Percentiles rank a stretch among this genome's conserved stretches.
Conservation (phyloP, 2,329 filamentous ascomycete genomes). For the Talaromyces sp. region DNA sequence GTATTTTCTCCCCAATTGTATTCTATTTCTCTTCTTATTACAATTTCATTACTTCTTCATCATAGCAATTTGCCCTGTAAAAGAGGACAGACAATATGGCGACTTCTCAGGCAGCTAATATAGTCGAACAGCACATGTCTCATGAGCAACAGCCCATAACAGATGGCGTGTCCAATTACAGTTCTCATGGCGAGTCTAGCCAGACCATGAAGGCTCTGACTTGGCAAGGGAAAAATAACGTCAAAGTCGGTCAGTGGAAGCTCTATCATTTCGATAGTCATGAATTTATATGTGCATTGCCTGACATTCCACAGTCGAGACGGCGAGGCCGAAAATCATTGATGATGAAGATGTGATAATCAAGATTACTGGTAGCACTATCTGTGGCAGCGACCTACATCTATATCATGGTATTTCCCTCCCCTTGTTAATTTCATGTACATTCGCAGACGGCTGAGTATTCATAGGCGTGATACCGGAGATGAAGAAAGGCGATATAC, state of each 20-base stretch:
- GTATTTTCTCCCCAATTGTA: too few relatives aligned
- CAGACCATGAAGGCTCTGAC: conserved; percentile 70
- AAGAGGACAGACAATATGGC: too few relatives aligned
- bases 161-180: conserved; percentile 67
- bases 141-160: conserved; percentile 60
- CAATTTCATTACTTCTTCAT: too few relatives aligned
- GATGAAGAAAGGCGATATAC: conserved; percentile 59
- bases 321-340: conserved; percentile 64
- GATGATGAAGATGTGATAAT: conserved; percentile 73
- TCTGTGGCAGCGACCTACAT: conserved; percentile 58
- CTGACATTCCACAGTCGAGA: conserved; percentile 44
- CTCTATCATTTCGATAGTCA: neutral
- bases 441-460: too few relatives aligned
- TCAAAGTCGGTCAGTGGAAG: conserved; percentile 53
- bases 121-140: conserved; percentile 61
- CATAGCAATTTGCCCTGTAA: too few relatives aligned
- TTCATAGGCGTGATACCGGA: conserved; percentile 47
- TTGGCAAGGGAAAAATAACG: conserved; percentile 77
- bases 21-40: too few relatives aligned
- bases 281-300: neutral
- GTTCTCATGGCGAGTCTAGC: conserved; percentile 45
- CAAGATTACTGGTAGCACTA: conserved; percentile 63
- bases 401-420: conserved; percentile 32
- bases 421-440: neutral
- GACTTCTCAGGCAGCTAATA: conserved; percentile 60